Base-by-base conservation (phyloP, 495 filamentous ascomycete genomes). In the Physcia stellaris region DNA sequence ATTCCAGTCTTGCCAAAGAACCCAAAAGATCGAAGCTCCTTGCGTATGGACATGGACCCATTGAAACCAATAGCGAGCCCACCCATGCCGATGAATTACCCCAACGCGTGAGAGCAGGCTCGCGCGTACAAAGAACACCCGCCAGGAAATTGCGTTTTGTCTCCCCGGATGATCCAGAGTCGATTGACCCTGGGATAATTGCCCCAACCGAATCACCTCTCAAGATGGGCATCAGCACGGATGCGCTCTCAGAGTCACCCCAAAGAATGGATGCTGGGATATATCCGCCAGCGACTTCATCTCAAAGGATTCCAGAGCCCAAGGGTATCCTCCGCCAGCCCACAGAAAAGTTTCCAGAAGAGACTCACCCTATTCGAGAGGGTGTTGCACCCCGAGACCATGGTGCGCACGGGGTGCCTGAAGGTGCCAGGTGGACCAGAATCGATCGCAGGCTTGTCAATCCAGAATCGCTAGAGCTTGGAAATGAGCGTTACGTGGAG, bases 361-460 rank as follows among this genome's bases (percentile, higher is more conserved):
- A 92, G 22, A 67, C 72, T 0, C 73, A 79, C 36, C 75, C 79
- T 1, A 71, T 87, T n/a, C 64, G 85, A 19, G 84, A 92, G 51
- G 85, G 85, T n/a, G 85, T 90, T 11, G 82, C 83, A 3, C 85
- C 85, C 12, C 69, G 86, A 51, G 83, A 86, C 37, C 76, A 80
- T 34, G 57, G 64, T 40, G 80, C 83, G 57, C 64, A 77, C 44
- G 74, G 77, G 17, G 82, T 88, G 38, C 85, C 84, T 4, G 63
- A 75, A 0, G 79, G 76, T 24, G 85, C 85, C 3, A 69, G 83
- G 31, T 93, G 85, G 85, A 93, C 85, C 27, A 93, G 87, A 65
- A 82, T 93, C 51, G 80, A 77, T 55, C 71, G 85, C 20, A 71
- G 77, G 37, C 66, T 88, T 37, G 84, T 93, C 48, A 93, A 86